A percentile compares a stretch with the other conserved stretches of the same genome.
Evolutionary conservation across 2,329 filamentous ascomycete genomes (phyloP).

Genomic region (Penicillium paneum): DNA sequence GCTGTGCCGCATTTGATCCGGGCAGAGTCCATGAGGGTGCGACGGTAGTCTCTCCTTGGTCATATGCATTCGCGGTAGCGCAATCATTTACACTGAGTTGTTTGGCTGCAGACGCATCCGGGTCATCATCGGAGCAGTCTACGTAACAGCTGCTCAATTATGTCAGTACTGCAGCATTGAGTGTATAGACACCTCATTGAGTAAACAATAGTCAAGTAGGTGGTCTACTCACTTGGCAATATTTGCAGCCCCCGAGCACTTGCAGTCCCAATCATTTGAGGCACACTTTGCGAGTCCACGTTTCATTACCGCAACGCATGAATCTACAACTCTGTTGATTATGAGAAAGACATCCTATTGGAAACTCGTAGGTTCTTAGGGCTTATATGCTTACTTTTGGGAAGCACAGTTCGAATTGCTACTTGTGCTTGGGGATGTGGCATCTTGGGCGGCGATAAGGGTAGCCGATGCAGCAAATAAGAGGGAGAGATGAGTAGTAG

Average conservation of each 20-base stretch:
- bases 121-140: constrained; percentile 17
- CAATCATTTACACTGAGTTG: constrained; percentile 15
- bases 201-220: too few species aligned
- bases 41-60: constrained; percentile 15
- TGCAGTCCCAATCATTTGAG: constrained; percentile 20
- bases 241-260: constrained; percentile 20
- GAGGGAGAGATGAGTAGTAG: background rate
- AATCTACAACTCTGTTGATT: constrained; percentile 16
- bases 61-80: constrained; percentile 22
- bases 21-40: constrained; percentile 13
- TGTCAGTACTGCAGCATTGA: background rate
- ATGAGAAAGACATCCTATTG: background rate
- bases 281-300: constrained; percentile 11
- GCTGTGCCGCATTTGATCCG: constrained; percentile 7
- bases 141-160: constrained; percentile 16
- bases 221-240: constrained; percentile 18
- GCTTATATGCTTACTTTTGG: constrained; percentile 13
- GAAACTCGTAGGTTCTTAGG: too few species aligned
- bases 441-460: constrained; percentile 10
- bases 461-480: constrained; percentile 5
- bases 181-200: background rate
- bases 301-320: constrained; percentile 17
- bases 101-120: constrained; percentile 12
- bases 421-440: background rate
- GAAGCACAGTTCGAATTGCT: constrained; percentile 8